Evolutionary conservation across 805 yeast species (phyloP), one percentile per base, ranked within the genome.

Genomic region (Candida sonorensis): DNA sequence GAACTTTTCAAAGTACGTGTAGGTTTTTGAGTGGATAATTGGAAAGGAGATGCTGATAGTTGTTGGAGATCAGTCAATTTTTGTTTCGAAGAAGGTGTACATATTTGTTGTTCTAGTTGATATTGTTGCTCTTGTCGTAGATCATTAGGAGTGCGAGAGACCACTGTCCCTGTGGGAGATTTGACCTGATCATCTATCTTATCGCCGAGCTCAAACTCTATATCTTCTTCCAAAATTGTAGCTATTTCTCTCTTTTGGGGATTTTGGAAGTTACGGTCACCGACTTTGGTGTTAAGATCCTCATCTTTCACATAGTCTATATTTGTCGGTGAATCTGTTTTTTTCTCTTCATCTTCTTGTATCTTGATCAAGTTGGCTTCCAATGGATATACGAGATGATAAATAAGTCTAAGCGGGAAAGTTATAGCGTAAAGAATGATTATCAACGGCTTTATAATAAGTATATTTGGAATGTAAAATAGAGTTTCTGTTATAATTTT

Each of bases 391-490:
- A 37, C 1, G 2, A 37, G 7, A 4, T 13, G 10, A 22, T 40
- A 49, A 18, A 74, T 47, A 12, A 72, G 45, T 35, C 65, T 60
- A 38, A 77, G 55, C 0, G 88, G 88, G 45, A 67, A 73, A 2
- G 77, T 65, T 5, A 72, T 35, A n/a, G 78, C 38, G 31, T 59
- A 63, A 71, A 82, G 66, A 2, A 68, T 26, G 29, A 67, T 60
- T 4, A 57, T 38, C 11, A 74, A 35, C 2, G 88, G 87, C 35
- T 66, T 67, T n/a, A 71, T 40, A 4, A 79, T 40, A 6, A 78
- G 31, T 25, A 66, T 43, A 38, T 70, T 66, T 7, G 81, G 79
- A 1, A 74, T 30, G 38, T 69, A 75, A 20, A 69, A 44, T 26
- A 71, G 19, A 5, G 61, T 42, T 9, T 46, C 44, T 47, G 60